These are phyloP conservation scores for Plantago ovata DNA, from an alignment of 257 asterid species.

Conservation along the genomic window DNA sequence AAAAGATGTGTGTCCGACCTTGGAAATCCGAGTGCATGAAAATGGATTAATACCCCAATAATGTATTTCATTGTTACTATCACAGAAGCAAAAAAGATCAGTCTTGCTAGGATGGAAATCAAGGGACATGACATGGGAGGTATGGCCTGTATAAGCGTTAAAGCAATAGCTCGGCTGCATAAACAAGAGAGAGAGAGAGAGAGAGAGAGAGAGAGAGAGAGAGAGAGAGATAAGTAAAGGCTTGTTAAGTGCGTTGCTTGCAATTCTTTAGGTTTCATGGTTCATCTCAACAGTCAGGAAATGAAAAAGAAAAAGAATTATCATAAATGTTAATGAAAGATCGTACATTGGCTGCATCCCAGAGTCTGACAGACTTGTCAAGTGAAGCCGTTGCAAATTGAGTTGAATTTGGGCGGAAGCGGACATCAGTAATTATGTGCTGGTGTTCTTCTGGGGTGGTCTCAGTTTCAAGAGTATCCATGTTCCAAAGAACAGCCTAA, in stretches of 20 bases:
- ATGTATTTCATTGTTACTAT: conserved; percentile 67
- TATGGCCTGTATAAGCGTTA: conserved; percentile 71
- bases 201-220: too few relatives aligned
- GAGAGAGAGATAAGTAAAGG: conserved; percentile 3
- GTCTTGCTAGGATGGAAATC: conserved; percentile 94
- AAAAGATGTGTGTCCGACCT: conserved; percentile 38
- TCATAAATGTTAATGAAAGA: conserved; percentile 16
- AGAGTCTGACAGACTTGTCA: conserved; percentile 85
- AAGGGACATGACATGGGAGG: conserved; percentile 78
- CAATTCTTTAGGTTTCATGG: conserved; percentile 1
- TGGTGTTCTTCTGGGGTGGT: conserved; percentile 75
- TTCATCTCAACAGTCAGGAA: conserved; percentile 9
- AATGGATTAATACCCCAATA: conserved; percentile 73
- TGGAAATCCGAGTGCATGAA: conserved; percentile 63
- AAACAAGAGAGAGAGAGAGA: conserved; percentile 49
- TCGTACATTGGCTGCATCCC: conserved; percentile 95
- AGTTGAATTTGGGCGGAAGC: conserved; percentile 88
- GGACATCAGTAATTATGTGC: conserved; percentile 73
- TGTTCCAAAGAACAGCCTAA: conserved; percentile 95
- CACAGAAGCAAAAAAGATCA: conserved; percentile 88
- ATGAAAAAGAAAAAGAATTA: not conserved
- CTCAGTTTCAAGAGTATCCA: conserved; percentile 85
- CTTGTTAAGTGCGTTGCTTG: not conserved
- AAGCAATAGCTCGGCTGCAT: conserved; percentile 89
- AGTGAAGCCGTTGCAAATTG: conserved; percentile 87